Evolutionary conservation across 139 green algal genomes (phyloP).

Genomic region (Asterochloris erici): DNA sequence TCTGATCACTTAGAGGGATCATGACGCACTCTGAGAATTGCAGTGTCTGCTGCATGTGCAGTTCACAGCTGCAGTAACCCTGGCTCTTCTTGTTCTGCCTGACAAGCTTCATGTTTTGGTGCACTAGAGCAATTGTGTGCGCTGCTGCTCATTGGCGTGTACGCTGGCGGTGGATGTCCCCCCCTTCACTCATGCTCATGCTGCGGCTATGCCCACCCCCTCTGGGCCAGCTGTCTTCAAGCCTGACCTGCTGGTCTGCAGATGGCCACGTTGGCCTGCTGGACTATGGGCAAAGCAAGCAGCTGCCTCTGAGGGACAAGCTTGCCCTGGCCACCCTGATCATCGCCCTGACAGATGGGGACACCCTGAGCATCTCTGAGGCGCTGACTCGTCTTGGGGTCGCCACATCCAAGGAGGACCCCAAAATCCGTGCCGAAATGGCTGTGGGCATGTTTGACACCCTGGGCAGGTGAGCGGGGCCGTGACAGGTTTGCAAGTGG

Average conservation of each 20-base stretch:
- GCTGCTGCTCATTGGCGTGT: not conserved
- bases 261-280: conserved; percentile 58
- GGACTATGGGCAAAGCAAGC: conserved; percentile 95
- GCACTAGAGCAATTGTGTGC: too few relatives aligned
- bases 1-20: too few relatives aligned
- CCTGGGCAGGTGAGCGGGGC: conserved; percentile 38
- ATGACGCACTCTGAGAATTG: too few relatives aligned
- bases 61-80: not conserved
- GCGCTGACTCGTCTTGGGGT: conserved; percentile 18
- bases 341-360: conserved; percentile 51
- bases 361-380: conserved; percentile 11
- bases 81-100: too few relatives aligned
- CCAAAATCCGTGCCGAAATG: conserved; percentile 59
- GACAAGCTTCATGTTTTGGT: too few relatives aligned
- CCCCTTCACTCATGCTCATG: not conserved
- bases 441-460: conserved; percentile 95
- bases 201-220: not conserved
- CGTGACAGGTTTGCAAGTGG: not conserved
- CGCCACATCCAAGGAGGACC: conserved; percentile 36
- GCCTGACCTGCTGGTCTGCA: not conserved
- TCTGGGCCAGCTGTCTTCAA: not conserved
- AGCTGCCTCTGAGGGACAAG: conserved; percentile 64
- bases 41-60: too few relatives aligned
- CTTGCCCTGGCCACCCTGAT: conserved; percentile 71
- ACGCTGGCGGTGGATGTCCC: not conserved